Evolutionary conservation across 2,329 filamentous ascomycete genomes (phyloP), one percentile per base, ranked within the genome.

Genomic region (Elsinoe necatrix): DNA sequence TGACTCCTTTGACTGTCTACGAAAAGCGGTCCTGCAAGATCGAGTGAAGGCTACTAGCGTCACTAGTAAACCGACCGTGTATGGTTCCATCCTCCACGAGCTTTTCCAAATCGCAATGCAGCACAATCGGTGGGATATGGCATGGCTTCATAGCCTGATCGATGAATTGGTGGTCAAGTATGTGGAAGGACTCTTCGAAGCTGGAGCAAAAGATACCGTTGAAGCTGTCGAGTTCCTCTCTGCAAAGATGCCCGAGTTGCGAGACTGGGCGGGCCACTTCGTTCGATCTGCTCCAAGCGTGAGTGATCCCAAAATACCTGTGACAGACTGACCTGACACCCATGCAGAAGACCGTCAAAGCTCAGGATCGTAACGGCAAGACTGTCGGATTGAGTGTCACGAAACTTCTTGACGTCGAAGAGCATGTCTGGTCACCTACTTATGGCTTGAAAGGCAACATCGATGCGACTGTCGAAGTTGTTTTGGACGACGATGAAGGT

Each of bases 371-470:
- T 47, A 86, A 90, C 66, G 86, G 86, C 39, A 82, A 86, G 55
- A 86, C 84, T 62, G 82, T 86, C 9, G 85, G 80, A 57, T 85
- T 97, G 80, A 90, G 87, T 63, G 84, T 98, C 63, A 95, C 85
- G 65, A 98, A 97, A 68, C 77, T 98, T 25, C 84, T 98, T 12
- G 93, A 97, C 67, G 88, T 98, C 8, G 93, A 98, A 69, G 93
- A 98, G 70, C 93, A 97, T 67, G 84, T 98, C 25, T 98, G 93
- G 93, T 97, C 92, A 5, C 93, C 93, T 0, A 92, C 90, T 82
- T 98, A 95, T 68, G 93, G 93, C 0, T 77, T 98, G 14, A 98
- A 98, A 70, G 93, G 93, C 27, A 98, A 97, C 64, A 93, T 98
- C 59, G 93, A 98, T 72, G 93, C 93, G 25, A 97, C 93, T 0